phyloP scores from a whole-genome alignment of 2,329 filamentous ascomycete species.

The Orbilia javanica region DNA sequence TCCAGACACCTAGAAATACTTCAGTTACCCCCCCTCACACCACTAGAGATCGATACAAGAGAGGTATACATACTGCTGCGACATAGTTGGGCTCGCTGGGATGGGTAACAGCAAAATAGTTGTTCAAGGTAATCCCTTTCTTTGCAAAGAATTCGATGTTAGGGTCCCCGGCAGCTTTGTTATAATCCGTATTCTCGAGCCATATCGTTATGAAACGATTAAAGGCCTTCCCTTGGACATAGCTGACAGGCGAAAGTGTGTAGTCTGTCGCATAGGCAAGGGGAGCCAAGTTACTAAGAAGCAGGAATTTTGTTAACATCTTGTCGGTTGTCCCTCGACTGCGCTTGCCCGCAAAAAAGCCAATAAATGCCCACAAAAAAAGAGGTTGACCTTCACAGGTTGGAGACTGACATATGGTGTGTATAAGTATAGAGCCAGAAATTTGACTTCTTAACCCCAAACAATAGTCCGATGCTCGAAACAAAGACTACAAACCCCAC shows the following conservation, averaged over 20 bases:
- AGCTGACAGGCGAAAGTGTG: conserved; percentile 68
- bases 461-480: conserved; percentile 33
- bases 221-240: conserved; percentile 79
- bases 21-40: background rate
- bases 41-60: background rate
- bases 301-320: conserved; percentile 38
- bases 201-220: conserved; percentile 79
- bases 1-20: conserved; percentile 67
- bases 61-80: conserved; percentile 68
- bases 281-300: conserved; percentile 26
- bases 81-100: conserved; percentile 83
- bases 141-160: conserved; percentile 72
- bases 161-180: conserved; percentile 74
- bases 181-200: conserved; percentile 81
- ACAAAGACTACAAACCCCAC: conserved; percentile 36
- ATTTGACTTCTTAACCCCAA: conserved; percentile 40
- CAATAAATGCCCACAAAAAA: conserved; percentile 51
- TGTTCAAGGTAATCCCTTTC: conserved; percentile 74
- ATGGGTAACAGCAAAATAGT: conserved; percentile 76
- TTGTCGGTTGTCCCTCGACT: conserved; percentile 7
- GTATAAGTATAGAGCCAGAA: conserved; percentile 60
- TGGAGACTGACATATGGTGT: conserved; percentile 45
- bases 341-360: conserved; percentile 1
- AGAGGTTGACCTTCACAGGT: conserved; percentile 15
- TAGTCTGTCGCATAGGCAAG: conserved; percentile 25